Evolutionary conservation across 192 early-diverging fungal species (phyloP).

Genomic region (Kickxella alabastrina): DNA sequence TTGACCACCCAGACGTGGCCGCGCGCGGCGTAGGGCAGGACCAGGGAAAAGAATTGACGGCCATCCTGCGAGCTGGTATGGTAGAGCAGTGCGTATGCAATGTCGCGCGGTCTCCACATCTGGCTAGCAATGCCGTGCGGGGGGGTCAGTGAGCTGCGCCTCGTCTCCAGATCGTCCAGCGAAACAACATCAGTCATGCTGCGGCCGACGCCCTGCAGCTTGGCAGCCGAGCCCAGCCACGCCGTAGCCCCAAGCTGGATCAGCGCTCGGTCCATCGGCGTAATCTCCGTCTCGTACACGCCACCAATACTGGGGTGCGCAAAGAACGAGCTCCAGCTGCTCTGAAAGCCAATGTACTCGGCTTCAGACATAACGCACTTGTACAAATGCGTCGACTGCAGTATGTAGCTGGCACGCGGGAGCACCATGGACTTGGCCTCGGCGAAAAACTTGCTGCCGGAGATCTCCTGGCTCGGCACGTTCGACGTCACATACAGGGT

Average conservation of each 20-base stretch:
- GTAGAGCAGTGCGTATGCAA: conserved; percentile 76
- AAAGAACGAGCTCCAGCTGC: conserved; percentile 74
- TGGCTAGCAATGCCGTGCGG: conserved; percentile 10
- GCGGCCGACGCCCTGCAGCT: conserved; percentile 12
- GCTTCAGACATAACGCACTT: conserved; percentile 77
- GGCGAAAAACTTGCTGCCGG: conserved; percentile 40
- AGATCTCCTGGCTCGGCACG: conserved; percentile 53
- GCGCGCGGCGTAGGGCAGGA: conserved; percentile 55
- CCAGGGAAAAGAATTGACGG: conserved; percentile 63
- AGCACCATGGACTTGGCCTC: conserved; percentile 56
- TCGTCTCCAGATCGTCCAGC: conserved; percentile 33
- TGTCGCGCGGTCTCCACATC: conserved; percentile 23
- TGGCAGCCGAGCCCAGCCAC: conserved; percentile 26
- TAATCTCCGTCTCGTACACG: conserved; percentile 91
- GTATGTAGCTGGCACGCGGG: conserved; percentile 60
- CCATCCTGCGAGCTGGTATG: conserved; percentile 54
- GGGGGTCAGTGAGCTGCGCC: conserved; percentile 16
- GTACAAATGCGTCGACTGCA: conserved; percentile 69
- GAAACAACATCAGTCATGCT: conserved; percentile 20
- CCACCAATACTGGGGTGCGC: conserved; percentile 85
- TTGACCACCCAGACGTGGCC: conserved; percentile 78
- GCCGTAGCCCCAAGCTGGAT: conserved; percentile 67
- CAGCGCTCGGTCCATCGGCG: conserved; percentile 75
- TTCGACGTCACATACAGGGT: conserved; percentile 80
- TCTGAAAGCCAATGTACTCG: conserved; percentile 67